A percentile compares a stretch with the other conserved stretches of the same genome.
phyloP scores from a whole-genome alignment of 2,329 filamentous ascomycete genomes.

The Scytalidium lignicola region DNA sequence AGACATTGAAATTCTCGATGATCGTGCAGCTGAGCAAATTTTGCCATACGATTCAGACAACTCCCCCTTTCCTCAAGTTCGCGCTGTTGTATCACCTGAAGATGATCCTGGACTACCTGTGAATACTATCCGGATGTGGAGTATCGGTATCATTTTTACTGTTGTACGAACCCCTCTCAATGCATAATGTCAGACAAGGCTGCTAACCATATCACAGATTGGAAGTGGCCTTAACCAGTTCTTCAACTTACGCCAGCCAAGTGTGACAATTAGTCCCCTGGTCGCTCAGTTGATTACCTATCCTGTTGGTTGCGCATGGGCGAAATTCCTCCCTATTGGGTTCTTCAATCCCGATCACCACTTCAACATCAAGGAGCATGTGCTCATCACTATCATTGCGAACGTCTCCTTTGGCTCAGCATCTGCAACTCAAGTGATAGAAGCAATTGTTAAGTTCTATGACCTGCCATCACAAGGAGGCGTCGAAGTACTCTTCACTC shows the following conservation, averaged over 20 bases:
- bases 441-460: constrained; percentile 15
- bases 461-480: not conserved
- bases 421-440: constrained; percentile 19
- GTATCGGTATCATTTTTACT: constrained; percentile 43
- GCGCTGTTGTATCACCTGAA: constrained; percentile 55
- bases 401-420: constrained; percentile 43
- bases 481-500: no score
- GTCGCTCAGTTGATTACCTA: constrained; percentile 17
- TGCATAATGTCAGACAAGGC: no score
- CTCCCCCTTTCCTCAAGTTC: constrained; percentile 30
- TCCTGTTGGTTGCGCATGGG: constrained; percentile 54
- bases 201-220: no score
- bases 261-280: constrained; percentile 11
- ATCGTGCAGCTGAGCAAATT: no score
- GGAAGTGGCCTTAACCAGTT: constrained; percentile 17
- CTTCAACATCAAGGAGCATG: constrained; percentile 64
- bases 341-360: constrained; percentile 49
- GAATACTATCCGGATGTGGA: constrained; percentile 61
- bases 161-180: not conserved
- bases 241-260: constrained; percentile 16
- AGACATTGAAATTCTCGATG: no score
- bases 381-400: constrained; percentile 59
- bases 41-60: no score
- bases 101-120: constrained; percentile 56
- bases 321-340: constrained; percentile 18